Evolutionary conservation across 495 filamentous ascomycete genomes (phyloP).

Genomic region (Talaromyces proteolyticus): DNA sequence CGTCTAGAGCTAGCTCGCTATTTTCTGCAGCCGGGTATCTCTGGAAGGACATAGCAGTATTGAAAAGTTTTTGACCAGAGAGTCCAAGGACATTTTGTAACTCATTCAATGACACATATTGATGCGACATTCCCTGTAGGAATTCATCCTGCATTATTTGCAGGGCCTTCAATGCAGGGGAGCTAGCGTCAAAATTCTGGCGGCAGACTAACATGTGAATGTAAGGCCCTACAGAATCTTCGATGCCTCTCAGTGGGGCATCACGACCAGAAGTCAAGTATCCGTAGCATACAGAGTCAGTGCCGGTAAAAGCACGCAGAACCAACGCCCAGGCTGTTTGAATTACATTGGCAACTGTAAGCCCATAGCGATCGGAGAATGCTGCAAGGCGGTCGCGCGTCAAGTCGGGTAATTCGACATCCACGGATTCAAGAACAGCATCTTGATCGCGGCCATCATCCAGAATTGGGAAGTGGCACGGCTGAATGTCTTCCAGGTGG

Average conservation of each 20-base stretch:
- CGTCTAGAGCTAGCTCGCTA: neutral
- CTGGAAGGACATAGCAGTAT: constrained; percentile 25
- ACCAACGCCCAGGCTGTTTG: constrained; percentile 40
- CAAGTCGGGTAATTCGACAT: constrained; percentile 3
- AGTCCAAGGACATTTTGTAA: constrained; percentile 34
- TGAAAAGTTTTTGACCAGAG: constrained; percentile 29
- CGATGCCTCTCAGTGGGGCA: constrained; percentile 19
- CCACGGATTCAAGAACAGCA: constrained; percentile 6
- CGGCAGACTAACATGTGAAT: constrained; percentile 33
- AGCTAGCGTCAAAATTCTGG: neutral
- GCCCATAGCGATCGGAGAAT: constrained; percentile 14
- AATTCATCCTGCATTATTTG: constrained; percentile 21
- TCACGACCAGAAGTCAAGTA: constrained; percentile 25
- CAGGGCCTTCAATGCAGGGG: neutral
- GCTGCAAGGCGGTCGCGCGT: neutral
- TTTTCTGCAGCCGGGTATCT: neutral
- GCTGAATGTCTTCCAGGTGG: constrained; percentile 26
- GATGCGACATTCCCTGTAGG: constrained; percentile 22
- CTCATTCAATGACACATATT: constrained; percentile 26
- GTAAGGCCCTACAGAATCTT: constrained; percentile 26
- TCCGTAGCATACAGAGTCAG: constrained; percentile 37
- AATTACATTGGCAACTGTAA: constrained; percentile 24
- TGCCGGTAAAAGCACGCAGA: constrained; percentile 28
- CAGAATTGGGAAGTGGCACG: constrained; percentile 34
- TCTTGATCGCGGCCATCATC: constrained; percentile 4